Percentiles rank a stretch among this genome's conserved stretches.
phyloP scores from a whole-genome alignment of 1,284 basidiomycete species.

The Tilletia caries region DNA sequence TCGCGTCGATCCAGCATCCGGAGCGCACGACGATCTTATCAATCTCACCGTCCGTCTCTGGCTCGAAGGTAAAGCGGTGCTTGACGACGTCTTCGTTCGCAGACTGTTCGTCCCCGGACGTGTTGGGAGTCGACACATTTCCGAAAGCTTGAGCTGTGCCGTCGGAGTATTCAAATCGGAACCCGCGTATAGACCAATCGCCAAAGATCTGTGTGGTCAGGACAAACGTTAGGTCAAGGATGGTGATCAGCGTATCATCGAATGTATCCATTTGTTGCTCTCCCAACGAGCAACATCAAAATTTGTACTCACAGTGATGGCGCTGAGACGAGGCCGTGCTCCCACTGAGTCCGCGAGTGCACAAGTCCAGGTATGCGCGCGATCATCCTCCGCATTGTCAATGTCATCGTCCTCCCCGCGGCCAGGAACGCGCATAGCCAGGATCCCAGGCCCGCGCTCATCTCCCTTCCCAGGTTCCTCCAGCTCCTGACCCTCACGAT shows the following conservation, averaged over 20 bases:
- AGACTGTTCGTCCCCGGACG: too few relatives aligned
- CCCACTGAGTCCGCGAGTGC: background rate
- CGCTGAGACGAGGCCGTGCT: too few relatives aligned
- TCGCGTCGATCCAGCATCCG: slow-evolving; percentile 33
- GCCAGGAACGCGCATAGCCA: background rate
- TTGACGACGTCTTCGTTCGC: background rate
- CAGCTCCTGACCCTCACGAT: background rate
- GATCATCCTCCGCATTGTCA: background rate
- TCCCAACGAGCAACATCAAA: too few relatives aligned
- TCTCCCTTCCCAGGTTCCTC: background rate
- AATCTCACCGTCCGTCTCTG: slow-evolving; percentile 21
- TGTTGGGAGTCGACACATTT: too few relatives aligned
- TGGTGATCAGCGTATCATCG: too few relatives aligned
- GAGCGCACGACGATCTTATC: slow-evolving; percentile 22
- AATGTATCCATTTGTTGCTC: too few relatives aligned
- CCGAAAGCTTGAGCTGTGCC: background rate
- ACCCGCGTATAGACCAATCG: background rate
- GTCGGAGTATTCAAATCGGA: slow-evolving; percentile 9
- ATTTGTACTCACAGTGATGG: too few relatives aligned
- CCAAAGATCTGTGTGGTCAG: too few relatives aligned
- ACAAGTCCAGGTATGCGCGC: background rate
- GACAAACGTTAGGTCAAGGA: too few relatives aligned
- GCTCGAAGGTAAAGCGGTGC: background rate
- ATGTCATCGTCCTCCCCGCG: background rate
- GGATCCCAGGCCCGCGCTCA: background rate